These are phyloP conservation scores for Cydonia oblonga DNA, from an alignment of 331 rosid species.

Conservation along the genomic window DNA sequence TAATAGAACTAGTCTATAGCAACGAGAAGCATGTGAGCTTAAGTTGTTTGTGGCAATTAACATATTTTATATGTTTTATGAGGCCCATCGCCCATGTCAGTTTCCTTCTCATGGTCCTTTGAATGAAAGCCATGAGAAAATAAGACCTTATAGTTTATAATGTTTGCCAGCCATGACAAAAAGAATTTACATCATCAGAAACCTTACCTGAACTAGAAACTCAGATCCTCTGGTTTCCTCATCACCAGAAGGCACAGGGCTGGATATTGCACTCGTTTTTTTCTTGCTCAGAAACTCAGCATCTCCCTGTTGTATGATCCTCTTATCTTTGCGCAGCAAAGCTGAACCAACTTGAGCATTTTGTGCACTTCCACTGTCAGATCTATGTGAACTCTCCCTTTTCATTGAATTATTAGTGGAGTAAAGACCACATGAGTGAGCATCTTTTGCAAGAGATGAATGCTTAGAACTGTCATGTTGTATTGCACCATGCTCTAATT, in stretches of 20 bases:
- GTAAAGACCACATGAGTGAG: conserved; percentile 10
- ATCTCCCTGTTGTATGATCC: conserved; percentile 18
- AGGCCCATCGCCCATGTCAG: background rate
- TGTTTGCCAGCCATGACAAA: background rate
- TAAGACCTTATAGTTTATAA: background rate
- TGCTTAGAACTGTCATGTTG: conserved; percentile 26
- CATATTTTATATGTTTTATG: background rate
- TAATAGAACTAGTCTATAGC: background rate
- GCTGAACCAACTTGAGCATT: conserved; percentile 30
- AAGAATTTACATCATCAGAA: background rate
- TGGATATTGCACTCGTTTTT: conserved; percentile 17
- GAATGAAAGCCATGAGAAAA: background rate
- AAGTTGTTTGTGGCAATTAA: background rate
- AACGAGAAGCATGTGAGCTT: background rate
- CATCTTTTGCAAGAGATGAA: conserved; percentile 24
- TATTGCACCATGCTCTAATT: conserved; percentile 31
- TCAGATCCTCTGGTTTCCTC: conserved; percentile 64
- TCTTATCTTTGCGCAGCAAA: conserved; percentile 19
- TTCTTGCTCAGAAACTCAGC: conserved; percentile 24
- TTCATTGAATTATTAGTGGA: conserved; percentile 16
- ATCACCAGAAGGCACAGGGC: conserved; percentile 23
- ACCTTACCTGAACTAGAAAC: conserved; percentile 65
- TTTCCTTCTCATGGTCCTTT: background rate
- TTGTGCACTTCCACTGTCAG: conserved; percentile 21
- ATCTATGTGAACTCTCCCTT: conserved; percentile 22